phyloP scores from a whole-genome alignment of 257 asterid species.

The Eustoma russellianum region DNA sequence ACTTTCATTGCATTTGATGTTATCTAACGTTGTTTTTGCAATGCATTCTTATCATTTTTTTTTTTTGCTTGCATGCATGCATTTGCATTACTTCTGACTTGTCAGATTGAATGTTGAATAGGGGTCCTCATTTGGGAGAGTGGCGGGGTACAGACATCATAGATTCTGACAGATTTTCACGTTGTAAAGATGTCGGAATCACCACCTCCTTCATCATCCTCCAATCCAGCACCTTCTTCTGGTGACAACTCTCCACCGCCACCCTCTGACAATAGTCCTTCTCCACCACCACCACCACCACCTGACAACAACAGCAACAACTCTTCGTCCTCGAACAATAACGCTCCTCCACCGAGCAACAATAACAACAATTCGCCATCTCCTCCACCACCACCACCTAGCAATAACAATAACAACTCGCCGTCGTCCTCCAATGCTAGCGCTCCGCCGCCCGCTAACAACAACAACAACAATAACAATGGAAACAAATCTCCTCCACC shows the following conservation, averaged over 20 bases:
- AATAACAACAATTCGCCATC: background rate
- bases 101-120: conserved; percentile 5
- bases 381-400: background rate
- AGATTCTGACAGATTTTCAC: conserved; percentile 1
- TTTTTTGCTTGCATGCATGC: background rate
- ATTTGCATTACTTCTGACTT: background rate
- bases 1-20: too few relatives aligned
- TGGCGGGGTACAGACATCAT: conserved; percentile 31
- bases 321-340: conserved; percentile 1
- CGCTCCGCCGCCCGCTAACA: background rate
- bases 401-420: background rate
- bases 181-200: conserved; percentile 20
- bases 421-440: background rate
- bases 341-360: conserved; percentile 7
- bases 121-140: conserved; percentile 39
- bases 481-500: conserved; percentile 18
- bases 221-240: conserved; percentile 9
- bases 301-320: too few relatives aligned
- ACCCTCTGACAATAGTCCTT: background rate
- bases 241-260: background rate
- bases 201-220: conserved; percentile 17
- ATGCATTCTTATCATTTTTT: too few relatives aligned
- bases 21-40: too few relatives aligned
- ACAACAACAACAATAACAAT: background rate
- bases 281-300: conserved; percentile 11